Percentiles rank a stretch among this genome's conserved stretches.
These are phyloP conservation scores for Aspergillus chevalieri DNA, from an alignment of 2,329 filamentous ascomycete species.

Conservation along the genomic window DNA sequence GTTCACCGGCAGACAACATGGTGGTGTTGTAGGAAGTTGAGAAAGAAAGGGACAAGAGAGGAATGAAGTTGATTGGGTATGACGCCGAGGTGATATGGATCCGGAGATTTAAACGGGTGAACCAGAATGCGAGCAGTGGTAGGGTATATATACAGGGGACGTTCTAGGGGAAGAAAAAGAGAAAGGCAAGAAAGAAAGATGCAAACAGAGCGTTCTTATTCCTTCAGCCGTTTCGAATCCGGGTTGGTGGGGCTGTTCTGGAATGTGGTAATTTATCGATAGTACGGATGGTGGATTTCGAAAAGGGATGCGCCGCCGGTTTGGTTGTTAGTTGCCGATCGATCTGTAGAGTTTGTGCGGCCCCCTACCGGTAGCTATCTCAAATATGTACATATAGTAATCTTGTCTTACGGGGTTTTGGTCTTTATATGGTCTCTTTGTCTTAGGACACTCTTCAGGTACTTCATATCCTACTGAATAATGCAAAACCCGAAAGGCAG, in stretches of 20 bases:
- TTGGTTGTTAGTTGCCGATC: constrained; percentile 23
- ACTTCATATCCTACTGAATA: not conserved
- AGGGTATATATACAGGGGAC: not conserved
- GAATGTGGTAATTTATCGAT: not conserved
- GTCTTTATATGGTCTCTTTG: not conserved
- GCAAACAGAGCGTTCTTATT: not conserved
- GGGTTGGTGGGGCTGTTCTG: not conserved
- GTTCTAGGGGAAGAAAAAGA: constrained; percentile 1
- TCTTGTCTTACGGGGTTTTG: not conserved
- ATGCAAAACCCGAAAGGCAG: not conserved
- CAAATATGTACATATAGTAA: too few species aligned
- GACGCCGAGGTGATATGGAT: constrained; percentile 9
- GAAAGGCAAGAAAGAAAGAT: not conserved
- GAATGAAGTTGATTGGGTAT: constrained; percentile 9
- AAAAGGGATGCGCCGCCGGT: constrained; percentile 14
- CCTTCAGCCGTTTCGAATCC: not conserved
- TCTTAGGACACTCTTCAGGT: not conserved
- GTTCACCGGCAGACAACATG: constrained; percentile 39
- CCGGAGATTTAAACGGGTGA: not conserved
- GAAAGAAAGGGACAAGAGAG: constrained; percentile 2
- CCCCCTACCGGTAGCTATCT: too few species aligned
- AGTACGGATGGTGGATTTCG: not conserved
- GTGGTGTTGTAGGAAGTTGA: constrained; percentile 9
- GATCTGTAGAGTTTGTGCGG: constrained; percentile 8
- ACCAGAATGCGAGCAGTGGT: not conserved